Percentiles rank a stretch among this genome's conserved stretches.
phyloP scores from a whole-genome alignment of 2,329 filamentous ascomycete genomes.

The Ophiostoma tasmaniense region DNA sequence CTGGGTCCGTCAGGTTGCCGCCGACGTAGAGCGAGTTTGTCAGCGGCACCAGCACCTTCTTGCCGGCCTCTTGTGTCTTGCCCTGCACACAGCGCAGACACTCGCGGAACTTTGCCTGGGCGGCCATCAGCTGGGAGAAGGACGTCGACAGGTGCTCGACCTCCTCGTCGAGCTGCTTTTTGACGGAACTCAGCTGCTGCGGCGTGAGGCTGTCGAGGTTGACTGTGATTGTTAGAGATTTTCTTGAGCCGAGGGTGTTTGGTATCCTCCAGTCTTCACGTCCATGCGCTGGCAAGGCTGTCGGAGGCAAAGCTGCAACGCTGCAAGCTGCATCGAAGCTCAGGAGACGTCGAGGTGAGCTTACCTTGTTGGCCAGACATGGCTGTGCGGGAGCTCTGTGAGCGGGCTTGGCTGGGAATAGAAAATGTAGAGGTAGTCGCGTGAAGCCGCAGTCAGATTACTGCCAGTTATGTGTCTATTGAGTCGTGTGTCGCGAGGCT shows the following conservation, averaged over 20 bases:
- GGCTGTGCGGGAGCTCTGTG: background rate
- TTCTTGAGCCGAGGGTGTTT: background rate
- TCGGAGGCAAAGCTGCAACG: background rate
- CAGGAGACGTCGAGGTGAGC: background rate
- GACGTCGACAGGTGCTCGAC: constrained; percentile 88
- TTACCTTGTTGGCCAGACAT: constrained; percentile 8
- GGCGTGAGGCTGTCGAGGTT: constrained; percentile 67
- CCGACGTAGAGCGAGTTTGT: constrained; percentile 93
- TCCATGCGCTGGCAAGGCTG: background rate
- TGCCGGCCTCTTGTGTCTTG: constrained; percentile 25
- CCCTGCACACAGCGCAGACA: constrained; percentile 68
- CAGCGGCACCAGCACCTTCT: constrained; percentile 77
- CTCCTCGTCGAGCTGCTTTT: constrained; percentile 93
- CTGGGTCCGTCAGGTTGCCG: constrained; percentile 64
- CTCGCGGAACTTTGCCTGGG: constrained; percentile 85
- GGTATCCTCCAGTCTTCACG: background rate
- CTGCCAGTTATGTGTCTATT: background rate
- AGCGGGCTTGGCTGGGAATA: background rate
- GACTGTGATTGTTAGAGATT: constrained; percentile 31
- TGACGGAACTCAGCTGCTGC: constrained; percentile 81
- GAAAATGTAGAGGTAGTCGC: background rate
- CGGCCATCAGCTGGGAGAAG: constrained; percentile 80
- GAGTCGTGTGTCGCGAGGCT: background rate
- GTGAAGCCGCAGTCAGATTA: background rate
- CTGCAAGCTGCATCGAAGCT: background rate